A percentile compares a stretch with the other conserved stretches of the same genome.
These are phyloP conservation scores for Sphagnum fallax DNA, from an alignment of 228 moss, liverwort and hornwort genomes.

Conservation along the genomic window DNA sequence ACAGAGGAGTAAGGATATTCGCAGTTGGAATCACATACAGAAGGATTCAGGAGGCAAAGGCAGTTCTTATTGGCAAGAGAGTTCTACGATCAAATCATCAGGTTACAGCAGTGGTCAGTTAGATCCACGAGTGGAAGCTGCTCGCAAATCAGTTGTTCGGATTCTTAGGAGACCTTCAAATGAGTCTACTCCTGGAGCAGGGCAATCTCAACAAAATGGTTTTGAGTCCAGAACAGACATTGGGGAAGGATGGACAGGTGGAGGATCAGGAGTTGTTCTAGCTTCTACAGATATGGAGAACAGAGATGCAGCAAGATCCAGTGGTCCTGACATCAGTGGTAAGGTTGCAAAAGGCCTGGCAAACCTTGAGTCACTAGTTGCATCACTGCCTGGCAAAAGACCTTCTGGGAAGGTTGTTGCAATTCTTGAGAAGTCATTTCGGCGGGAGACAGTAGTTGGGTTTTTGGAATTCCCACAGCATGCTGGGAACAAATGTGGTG, in stretches of 20 bases:
- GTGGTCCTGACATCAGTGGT: background rate
- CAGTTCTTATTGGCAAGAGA: background rate
- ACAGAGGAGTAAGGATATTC: constrained; percentile 11
- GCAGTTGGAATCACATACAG: constrained; percentile 6
- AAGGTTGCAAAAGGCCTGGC: constrained; percentile 2
- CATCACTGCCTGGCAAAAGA: constrained; percentile 34
- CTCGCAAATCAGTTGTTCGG: background rate
- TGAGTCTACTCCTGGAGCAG: background rate
- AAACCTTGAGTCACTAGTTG: constrained; percentile 18
- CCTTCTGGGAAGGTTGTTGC: constrained; percentile 41
- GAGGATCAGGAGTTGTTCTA: background rate
- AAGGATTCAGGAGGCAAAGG: background rate
- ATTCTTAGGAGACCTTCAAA: constrained; percentile 13
- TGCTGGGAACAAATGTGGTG: constrained; percentile 7
- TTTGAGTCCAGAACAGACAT: background rate
- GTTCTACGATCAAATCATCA: background rate
- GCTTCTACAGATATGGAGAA: background rate
- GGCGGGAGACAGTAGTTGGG: constrained; percentile 42
- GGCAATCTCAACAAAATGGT: constrained; percentile 1
- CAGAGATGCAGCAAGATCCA: background rate
- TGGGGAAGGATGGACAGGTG: constrained; percentile 1
- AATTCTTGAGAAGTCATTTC: constrained; percentile 25
- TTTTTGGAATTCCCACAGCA: constrained; percentile 24
- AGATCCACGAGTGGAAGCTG: background rate
- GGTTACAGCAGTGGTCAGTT: constrained; percentile 1